A percentile compares a stretch with the other conserved stretches of the same genome.
Conservation (phyloP, 257 asterid genomes). For the Salvia splendens region DNA sequence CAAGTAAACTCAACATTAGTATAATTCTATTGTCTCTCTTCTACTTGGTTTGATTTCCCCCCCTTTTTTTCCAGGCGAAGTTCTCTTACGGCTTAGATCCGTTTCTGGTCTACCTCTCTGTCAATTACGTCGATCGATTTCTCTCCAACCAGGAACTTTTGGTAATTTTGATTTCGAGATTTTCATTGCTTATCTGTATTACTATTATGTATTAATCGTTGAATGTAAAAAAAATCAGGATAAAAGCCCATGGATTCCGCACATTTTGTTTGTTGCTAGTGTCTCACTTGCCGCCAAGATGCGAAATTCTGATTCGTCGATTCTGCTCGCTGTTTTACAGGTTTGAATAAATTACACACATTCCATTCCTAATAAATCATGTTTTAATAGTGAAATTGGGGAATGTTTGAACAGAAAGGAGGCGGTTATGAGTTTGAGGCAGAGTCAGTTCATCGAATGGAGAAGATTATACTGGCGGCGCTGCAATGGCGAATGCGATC, state of each 20-base stretch:
- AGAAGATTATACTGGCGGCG: conserved; percentile 45
- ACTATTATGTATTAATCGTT: conserved; percentile 1
- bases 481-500: conserved; percentile 66
- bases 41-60: neutral
- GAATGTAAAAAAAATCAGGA: conserved; percentile 36
- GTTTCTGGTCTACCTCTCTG: conserved; percentile 52
- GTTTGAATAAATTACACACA: conserved; percentile 26
- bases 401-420: conserved; percentile 43
- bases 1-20: conserved; percentile 37
- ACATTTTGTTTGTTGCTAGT: conserved; percentile 51
- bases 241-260: conserved; percentile 52
- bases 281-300: conserved; percentile 67
- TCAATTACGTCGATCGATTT: conserved; percentile 65
- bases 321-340: conserved; percentile 42
- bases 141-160: conserved; percentile 46
- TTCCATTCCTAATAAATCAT: no score
- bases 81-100: conserved; percentile 43
- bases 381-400: no score
- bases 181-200: neutral
- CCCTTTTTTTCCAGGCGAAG: conserved; percentile 40
- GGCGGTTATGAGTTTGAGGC: conserved; percentile 43
- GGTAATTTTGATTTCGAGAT: conserved; percentile 34
- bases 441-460: conserved; percentile 53
- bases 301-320: conserved; percentile 43
- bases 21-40: neutral